phyloP scores from a whole-genome alignment of 148 eudicot genomes.

The Rhododendron ferrugineum region DNA sequence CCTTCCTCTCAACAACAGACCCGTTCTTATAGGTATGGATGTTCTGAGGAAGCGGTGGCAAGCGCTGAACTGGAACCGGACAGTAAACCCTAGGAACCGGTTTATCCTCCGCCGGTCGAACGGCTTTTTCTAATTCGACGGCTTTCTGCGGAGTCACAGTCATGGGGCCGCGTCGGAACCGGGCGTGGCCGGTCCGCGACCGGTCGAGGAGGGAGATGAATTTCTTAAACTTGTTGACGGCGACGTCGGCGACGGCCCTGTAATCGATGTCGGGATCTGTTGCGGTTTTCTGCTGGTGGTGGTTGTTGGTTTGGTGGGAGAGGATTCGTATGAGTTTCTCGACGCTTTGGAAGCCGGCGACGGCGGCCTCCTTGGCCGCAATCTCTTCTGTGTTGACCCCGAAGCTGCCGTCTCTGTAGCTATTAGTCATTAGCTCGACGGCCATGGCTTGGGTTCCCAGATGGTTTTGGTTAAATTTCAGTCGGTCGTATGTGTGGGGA shows the following conservation, averaged over 20 bases:
- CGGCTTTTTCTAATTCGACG: not conserved
- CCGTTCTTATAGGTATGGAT: slow-evolving; percentile 13
- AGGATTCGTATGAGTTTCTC: slow-evolving; percentile 64
- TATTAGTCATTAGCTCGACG: slow-evolving; percentile 53
- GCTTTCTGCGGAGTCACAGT: not conserved
- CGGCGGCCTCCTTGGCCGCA: slow-evolving; percentile 71
- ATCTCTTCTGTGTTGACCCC: slow-evolving; percentile 41
- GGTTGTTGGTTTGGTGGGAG: slow-evolving; percentile 33
- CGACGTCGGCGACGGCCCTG: slow-evolving; percentile 64
- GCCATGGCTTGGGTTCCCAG: slow-evolving; percentile 40
- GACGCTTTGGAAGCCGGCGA: slow-evolving; percentile 81
- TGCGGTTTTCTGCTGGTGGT: not conserved
- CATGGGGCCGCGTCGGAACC: slow-evolving; percentile 77
- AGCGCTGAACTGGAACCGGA: slow-evolving; percentile 48
- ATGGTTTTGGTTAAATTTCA: not conserved
- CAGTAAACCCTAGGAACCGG: slow-evolving; percentile 8
- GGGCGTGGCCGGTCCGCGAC: slow-evolving; percentile 81
- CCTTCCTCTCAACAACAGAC: slow-evolving; percentile 30
- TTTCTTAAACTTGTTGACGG: slow-evolving; percentile 72
- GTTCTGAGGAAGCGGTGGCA: slow-evolving; percentile 51
- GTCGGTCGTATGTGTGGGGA: too few species aligned
- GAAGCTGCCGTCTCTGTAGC: slow-evolving; percentile 27
- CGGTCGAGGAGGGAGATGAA: slow-evolving; percentile 75
- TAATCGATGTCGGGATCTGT: slow-evolving; percentile 33
- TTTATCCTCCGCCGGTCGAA: slow-evolving; percentile 8